These are phyloP conservation scores for Eutypa lata DNA, from an alignment of 2,329 filamentous ascomycete species.

Conservation along the genomic window DNA sequence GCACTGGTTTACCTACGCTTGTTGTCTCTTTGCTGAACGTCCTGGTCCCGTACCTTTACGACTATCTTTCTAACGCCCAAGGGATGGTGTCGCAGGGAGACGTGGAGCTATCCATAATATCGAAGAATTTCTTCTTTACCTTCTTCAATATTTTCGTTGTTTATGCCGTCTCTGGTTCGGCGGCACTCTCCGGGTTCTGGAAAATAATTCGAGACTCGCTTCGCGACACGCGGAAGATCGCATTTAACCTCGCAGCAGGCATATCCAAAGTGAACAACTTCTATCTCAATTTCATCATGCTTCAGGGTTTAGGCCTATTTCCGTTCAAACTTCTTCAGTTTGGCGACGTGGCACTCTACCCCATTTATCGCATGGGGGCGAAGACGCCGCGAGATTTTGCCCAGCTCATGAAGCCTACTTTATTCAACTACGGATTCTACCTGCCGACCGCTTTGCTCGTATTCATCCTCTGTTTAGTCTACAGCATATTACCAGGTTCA, in stretches of 20 bases:
- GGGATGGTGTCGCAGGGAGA: slow-evolving; percentile 95
- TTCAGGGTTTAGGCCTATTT: slow-evolving; percentile 90
- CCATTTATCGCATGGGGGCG: slow-evolving; percentile 72
- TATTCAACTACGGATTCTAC: slow-evolving; percentile 95
- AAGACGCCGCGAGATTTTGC: slow-evolving; percentile 88
- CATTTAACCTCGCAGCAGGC: slow-evolving; percentile 70
- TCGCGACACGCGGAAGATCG: slow-evolving; percentile 75
- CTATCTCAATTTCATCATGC: slow-evolving; percentile 89
- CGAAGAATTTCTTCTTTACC: slow-evolving; percentile 98
- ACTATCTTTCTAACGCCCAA: slow-evolving; percentile 85
- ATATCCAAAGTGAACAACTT: slow-evolving; percentile 75
- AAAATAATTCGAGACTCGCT: slow-evolving; percentile 69
- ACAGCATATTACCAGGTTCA: slow-evolving; percentile 79
- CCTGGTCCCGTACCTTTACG: slow-evolving; percentile 89
- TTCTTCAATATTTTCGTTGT: slow-evolving; percentile 99
- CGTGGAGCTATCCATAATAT: slow-evolving; percentile 89
- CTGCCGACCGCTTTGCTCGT: slow-evolving; percentile 88
- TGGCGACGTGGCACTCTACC: slow-evolving; percentile 79
- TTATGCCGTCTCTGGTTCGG: slow-evolving; percentile 84
- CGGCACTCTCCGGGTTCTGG: slow-evolving; percentile 65
- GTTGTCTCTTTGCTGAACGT: slow-evolving; percentile 85
- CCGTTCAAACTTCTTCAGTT: slow-evolving; percentile 90
- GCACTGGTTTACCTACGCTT: slow-evolving; percentile 82
- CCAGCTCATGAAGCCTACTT: slow-evolving; percentile 74
- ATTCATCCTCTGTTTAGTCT: slow-evolving; percentile 93